Conservation (phyloP, 2,329 filamentous ascomycete genomes). For the Hypoxylon sp. region DNA sequence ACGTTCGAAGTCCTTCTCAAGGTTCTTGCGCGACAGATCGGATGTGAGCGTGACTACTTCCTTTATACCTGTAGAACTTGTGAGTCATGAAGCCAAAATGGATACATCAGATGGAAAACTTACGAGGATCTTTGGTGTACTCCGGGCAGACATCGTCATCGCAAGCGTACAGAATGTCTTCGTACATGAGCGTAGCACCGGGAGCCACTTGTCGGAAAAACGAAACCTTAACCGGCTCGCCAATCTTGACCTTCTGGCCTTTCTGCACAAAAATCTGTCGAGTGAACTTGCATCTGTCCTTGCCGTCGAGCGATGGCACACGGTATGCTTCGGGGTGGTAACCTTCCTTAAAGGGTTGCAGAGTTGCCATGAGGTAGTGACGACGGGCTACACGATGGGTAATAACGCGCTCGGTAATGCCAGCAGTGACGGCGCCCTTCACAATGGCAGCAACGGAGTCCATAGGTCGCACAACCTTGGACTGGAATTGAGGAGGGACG, state of each 20-base stretch:
- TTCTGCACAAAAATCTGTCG: constrained; percentile 99
- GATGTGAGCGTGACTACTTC: constrained; percentile 98
- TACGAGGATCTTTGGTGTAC: constrained; percentile 99
- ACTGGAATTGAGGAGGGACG: constrained; percentile 97
- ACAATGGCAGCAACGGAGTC: constrained; percentile 98
- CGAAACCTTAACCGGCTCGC: constrained; percentile 97
- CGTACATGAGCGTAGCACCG: constrained; percentile 98
- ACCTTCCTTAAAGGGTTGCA: constrained; percentile 98
- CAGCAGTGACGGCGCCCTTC: constrained; percentile 96
- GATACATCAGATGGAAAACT: constrained; percentile 61
- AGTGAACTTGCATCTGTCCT: constrained; percentile 98
- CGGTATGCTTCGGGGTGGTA: constrained; percentile 99
- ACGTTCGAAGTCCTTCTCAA: constrained; percentile 98
- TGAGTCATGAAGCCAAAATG: constrained; percentile 50
- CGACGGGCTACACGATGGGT: constrained; percentile 97
- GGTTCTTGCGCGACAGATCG: constrained; percentile 95
- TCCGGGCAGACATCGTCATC: constrained; percentile 98
- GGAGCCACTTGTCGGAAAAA: constrained; percentile 99
- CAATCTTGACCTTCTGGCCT: constrained; percentile 98
- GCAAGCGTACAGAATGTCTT: constrained; percentile 97
- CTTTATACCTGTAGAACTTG: constrained; percentile 82
- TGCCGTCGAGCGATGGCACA: constrained; percentile 94
- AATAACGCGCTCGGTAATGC: constrained; percentile 96
- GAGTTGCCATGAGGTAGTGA: constrained; percentile 98
- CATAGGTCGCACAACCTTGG: constrained; percentile 98